phyloP scores from a whole-genome alignment of 495 filamentous ascomycete species.

The Neurospora sp. region DNA sequence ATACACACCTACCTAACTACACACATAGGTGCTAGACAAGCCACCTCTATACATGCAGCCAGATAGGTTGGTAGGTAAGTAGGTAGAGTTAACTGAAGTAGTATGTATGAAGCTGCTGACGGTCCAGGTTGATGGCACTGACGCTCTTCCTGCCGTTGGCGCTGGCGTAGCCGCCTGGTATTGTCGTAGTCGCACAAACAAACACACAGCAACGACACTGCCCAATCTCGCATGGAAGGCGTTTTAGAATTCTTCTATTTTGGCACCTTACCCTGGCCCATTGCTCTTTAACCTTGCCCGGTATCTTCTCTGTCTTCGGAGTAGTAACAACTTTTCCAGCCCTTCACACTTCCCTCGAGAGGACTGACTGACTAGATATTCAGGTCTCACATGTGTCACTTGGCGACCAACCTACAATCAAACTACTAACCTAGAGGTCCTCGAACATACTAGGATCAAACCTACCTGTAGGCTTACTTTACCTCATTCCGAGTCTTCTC shows the following conservation, averaged over 20 bases:
- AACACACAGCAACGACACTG: not conserved
- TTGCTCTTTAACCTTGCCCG: no score
- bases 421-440: no score
- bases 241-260: not conserved
- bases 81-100: not conserved
- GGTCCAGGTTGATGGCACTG: not conserved
- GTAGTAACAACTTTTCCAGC: not conserved
- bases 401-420: no score
- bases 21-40: not conserved
- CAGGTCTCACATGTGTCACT: no score
- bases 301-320: not conserved
- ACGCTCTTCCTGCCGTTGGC: not conserved
- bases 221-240: not conserved
- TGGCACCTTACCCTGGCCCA: not conserved
- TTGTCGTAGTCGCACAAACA: not conserved
- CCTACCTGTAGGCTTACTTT: no score
- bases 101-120: not conserved
- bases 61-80: no score
- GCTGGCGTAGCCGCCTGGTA: not conserved
- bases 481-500: no score
- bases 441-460: no score
- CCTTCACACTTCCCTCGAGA: no score
- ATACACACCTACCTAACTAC: not conserved
- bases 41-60: no score
- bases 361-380: no score